Evolutionary conservation across 2,329 filamentous ascomycete genomes (phyloP), one percentile per base, ranked within the genome.

Genomic region (Penicillium sp.): DNA sequence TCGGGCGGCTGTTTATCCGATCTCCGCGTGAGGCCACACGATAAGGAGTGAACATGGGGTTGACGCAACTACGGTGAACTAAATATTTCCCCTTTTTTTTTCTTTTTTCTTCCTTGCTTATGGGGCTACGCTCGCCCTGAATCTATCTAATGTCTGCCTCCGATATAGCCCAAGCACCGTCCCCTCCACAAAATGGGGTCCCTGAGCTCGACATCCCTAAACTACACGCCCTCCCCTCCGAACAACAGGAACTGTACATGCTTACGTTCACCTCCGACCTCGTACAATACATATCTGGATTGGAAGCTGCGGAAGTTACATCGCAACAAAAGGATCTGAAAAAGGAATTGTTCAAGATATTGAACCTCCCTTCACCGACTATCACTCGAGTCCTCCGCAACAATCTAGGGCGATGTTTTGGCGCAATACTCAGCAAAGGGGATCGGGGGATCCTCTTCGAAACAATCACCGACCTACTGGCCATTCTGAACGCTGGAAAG

Each of bases 221-320:
- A 82, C 87, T 99, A 48, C 89, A 96, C 76, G 84, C 90, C 52
- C 85, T 97, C 47, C 91, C 93, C 43, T 86, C 90, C 53, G 94
- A 99, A 78, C 94, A 99, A 75, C 94, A 99, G 77, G 93, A 97
- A 70, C 85, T 99, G 13, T 96, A 94, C 75, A 84, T 99, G 61
- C 83, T 99, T 59, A 96, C 88, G 27, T 97, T 96, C 72, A 89
- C 93, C 36, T 89, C 92, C 29, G 86, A 89, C 60, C 82, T 99
- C 55, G 88, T 87, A 61, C 89, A 89, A 66, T 90, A 97, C 81
- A 89, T 96, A 44, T 80, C 80, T 17, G 64, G 64, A 19, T 83
- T 97, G 47, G 84, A 86, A 53, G 82, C 86, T 61, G 91, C 96
- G 66, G 89, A 90, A 71, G 89, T 93, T 65, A 93, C 90, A 23